Conservation (phyloP, 2,329 filamentous ascomycete species). For the Aspergillus sojae region DNA sequence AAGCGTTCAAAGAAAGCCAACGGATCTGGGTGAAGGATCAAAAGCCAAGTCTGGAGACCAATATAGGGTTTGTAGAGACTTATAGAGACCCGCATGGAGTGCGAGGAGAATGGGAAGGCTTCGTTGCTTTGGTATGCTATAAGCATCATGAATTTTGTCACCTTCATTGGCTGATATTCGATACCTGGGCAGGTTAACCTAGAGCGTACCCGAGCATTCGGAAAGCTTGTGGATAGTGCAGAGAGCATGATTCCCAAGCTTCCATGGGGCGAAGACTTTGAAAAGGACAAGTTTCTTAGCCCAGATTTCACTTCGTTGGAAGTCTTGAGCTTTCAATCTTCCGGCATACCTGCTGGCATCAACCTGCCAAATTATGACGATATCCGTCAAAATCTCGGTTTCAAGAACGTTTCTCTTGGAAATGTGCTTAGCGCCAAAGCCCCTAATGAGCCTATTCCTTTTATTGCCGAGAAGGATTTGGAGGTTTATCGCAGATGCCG, state of each 20-base stretch:
- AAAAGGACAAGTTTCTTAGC: constrained; percentile 93
- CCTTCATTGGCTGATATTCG: constrained; percentile 35
- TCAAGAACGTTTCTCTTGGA: constrained; percentile 78
- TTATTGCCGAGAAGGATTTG: constrained; percentile 78
- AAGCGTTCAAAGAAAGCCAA: constrained; percentile 79
- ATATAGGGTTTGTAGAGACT: constrained; percentile 83
- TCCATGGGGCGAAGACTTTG: constrained; percentile 85
- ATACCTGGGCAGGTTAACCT: constrained; percentile 64
- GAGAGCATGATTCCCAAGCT: constrained; percentile 83
- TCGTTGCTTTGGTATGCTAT: constrained; percentile 62
- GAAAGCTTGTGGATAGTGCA: constrained; percentile 78
- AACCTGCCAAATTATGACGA: constrained; percentile 62
- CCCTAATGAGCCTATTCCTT: constrained; percentile 88
- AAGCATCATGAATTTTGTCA: background rate
- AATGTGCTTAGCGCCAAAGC: constrained; percentile 92
- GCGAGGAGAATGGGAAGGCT: constrained; percentile 82
- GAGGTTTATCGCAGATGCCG: constrained; percentile 79
- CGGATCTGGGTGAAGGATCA: constrained; percentile 82
- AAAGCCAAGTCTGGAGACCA: constrained; percentile 76
- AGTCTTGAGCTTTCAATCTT: constrained; percentile 76
- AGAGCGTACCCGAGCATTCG: constrained; percentile 86
- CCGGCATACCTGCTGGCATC: constrained; percentile 64
- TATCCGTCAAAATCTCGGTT: constrained; percentile 64
- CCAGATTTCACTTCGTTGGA: constrained; percentile 96
- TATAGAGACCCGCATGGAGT: constrained; percentile 82